Evolutionary conservation across 108 stramenopile genomes (phyloP), one percentile per base, ranked within the genome.

Genomic region (Seminavis robusta): DNA sequence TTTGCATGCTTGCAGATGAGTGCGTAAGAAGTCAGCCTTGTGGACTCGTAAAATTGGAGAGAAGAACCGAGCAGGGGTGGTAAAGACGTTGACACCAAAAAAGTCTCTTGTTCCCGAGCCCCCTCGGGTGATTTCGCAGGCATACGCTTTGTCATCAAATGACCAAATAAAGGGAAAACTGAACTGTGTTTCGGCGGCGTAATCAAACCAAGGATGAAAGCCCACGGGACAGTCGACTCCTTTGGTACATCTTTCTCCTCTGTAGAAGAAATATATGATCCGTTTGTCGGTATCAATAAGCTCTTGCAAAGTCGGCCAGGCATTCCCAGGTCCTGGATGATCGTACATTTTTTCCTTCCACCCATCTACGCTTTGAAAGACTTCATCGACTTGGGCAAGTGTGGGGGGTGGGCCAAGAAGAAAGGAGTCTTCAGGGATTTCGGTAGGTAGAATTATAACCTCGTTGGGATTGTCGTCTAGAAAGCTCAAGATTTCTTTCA

Each of bases 131-230:
- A 83, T 40, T 30, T 64, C 40, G 41, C 88, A 90, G 16, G 72
- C 68, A 39, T 53, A 54, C 16, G 61, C 45, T 23, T 43, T 52
- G 49, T 84, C 67, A 4, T 66, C 28, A 10, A 86, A 28, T 1
- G 67, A 74, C 8, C 64, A 63, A 13, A 83, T 38, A 0, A 40
- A 49, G 11, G 61, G 24, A 47, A 79, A 68, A 8, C 70, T 50
- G 61, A 65, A 90, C 33, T 74, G 59, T 0, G 82, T 90, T 37
- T 90, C 82, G 1, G 56, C 59, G n/a, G 73, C 81, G 44, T 86
- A 84, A 5, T 46, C 23, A 33, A 69, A 55, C 42, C 65, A 78
- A 28, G 17, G 50, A 32, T 80, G 76, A 33, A 90, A 55, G 9
- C 77, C 72, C 10, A 48, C 21, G 21, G 88, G 88, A 59, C 83